A percentile compares a stretch with the other conserved stretches of the same genome.
phyloP scores from a whole-genome alignment of 306 rosid genomes.

The Dalbergia cochinchinensis region DNA sequence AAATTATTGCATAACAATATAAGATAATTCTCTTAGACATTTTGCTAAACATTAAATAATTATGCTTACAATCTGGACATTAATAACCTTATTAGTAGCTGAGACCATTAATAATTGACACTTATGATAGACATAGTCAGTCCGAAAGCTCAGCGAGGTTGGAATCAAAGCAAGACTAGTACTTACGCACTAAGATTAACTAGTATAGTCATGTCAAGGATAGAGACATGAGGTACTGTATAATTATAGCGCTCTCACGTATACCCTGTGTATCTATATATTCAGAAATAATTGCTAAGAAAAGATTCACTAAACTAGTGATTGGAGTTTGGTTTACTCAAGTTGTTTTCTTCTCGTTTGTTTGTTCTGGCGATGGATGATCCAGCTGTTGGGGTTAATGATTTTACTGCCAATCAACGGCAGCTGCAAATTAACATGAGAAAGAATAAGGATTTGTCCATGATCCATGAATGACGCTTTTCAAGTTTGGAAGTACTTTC shows the following conservation, averaged over 20 bases:
- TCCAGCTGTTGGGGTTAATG: constrained; percentile 33
- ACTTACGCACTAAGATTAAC: constrained; percentile 23
- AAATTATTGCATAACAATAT: no score
- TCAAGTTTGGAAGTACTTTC: constrained; percentile 52
- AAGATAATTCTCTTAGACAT: no score
- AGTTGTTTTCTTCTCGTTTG: constrained; percentile 3
- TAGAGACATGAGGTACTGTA: constrained; percentile 16
- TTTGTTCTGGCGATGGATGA: not conserved
- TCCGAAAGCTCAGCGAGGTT: constrained; percentile 25
- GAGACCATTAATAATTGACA: not conserved
- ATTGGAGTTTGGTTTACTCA: constrained; percentile 13
- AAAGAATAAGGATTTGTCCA: constrained; percentile 33
- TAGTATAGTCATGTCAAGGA: constrained; percentile 44
- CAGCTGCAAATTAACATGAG: not conserved
- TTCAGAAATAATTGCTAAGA: not conserved
- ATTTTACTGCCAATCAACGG: constrained; percentile 29
- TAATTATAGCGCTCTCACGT: not conserved
- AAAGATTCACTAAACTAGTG: constrained; percentile 35
- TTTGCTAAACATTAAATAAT: not conserved
- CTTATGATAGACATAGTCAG: not conserved
- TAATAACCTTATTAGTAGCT: constrained; percentile 18
- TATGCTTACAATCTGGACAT: constrained; percentile 3
- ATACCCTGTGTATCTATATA: not conserved
- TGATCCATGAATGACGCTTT: constrained; percentile 44
- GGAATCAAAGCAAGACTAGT: constrained; percentile 10